These are phyloP conservation scores for Parietichytrium sp. DNA, from an alignment of 108 stramenopile species.

Conservation along the genomic window DNA sequence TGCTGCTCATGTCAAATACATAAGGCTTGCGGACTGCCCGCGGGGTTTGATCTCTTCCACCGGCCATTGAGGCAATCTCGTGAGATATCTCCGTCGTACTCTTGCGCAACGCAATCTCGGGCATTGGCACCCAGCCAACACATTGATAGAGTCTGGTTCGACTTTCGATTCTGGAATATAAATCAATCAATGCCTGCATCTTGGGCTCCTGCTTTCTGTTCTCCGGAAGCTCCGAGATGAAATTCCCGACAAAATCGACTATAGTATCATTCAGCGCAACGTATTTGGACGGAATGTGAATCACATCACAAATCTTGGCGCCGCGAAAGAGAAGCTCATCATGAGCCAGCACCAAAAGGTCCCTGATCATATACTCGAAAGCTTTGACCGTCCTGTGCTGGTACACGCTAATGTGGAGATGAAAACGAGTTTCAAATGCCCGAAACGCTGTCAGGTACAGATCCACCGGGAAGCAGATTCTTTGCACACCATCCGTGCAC, in stretches of 20 bases:
- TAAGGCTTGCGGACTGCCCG: too few relatives aligned
- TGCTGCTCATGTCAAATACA: too few relatives aligned
- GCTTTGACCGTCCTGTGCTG: slow-evolving; percentile 1
- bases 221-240: not conserved
- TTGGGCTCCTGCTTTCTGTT: not conserved
- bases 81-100: not conserved
- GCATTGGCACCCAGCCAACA: not conserved
- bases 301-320: not conserved
- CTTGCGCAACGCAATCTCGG: not conserved
- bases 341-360: not conserved
- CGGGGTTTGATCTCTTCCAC: too few relatives aligned
- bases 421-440: not conserved
- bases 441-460: not conserved
- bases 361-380: slow-evolving; percentile 25
- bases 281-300: not conserved
- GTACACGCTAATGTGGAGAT: not conserved
- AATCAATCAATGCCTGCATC: not conserved
- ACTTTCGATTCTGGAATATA: not conserved
- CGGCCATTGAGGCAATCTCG: too few relatives aligned
- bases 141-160: not conserved
- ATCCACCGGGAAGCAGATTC: slow-evolving; percentile 14
- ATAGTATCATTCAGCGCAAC: not conserved
- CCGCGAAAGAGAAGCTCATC: not conserved
- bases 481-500: not conserved
- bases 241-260: not conserved